Percentiles rank a stretch among this genome's conserved stretches.
Evolutionary conservation across 352 stramenopile genomes (phyloP).

Genomic region (Pseudoperonospora humuli): DNA sequence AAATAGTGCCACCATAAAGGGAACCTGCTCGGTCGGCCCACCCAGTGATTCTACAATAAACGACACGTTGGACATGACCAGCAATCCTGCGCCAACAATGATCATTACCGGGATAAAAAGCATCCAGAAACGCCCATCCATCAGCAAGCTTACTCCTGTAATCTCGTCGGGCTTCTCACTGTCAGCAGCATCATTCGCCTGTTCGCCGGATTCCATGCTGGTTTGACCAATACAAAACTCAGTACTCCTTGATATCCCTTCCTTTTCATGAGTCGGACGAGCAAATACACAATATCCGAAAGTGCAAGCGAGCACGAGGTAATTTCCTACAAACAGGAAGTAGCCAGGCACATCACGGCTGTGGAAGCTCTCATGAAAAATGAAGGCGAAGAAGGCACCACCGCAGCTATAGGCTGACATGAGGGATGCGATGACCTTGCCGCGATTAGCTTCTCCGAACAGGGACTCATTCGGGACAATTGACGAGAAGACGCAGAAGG

Average conservation of each 20-base stretch:
- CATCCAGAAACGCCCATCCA: conserved; percentile 61
- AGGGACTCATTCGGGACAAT: conserved; percentile 76
- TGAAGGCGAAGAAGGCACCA: conserved; percentile 64
- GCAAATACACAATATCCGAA: conserved; percentile 48
- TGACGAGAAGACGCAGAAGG: conserved; percentile 68
- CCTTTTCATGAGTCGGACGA: conserved; percentile 11
- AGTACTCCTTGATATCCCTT: conserved; percentile 30
- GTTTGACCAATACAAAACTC: conserved; percentile 35
- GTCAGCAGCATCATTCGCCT: conserved; percentile 12
- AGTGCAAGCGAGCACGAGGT: conserved; percentile 36
- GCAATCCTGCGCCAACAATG: conserved; percentile 53
- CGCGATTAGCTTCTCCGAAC: conserved; percentile 58
- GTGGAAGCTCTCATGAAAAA: conserved; percentile 57
- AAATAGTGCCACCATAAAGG: conserved; percentile 69
- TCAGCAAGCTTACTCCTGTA: conserved; percentile 46
- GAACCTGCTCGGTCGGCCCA: conserved; percentile 51
- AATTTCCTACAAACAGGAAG: conserved; percentile 62
- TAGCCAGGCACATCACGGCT: conserved; percentile 50
- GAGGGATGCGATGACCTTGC: conserved; percentile 68
- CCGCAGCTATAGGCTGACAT: conserved; percentile 73
- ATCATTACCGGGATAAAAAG: conserved; percentile 74
- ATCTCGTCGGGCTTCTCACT: conserved; percentile 35
- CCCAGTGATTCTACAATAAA: conserved; percentile 78
- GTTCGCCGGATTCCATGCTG: conserved; percentile 17
- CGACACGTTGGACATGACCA: conserved; percentile 81